phyloP scores from a whole-genome alignment of 345 rosid species.

The Salix exigua region DNA sequence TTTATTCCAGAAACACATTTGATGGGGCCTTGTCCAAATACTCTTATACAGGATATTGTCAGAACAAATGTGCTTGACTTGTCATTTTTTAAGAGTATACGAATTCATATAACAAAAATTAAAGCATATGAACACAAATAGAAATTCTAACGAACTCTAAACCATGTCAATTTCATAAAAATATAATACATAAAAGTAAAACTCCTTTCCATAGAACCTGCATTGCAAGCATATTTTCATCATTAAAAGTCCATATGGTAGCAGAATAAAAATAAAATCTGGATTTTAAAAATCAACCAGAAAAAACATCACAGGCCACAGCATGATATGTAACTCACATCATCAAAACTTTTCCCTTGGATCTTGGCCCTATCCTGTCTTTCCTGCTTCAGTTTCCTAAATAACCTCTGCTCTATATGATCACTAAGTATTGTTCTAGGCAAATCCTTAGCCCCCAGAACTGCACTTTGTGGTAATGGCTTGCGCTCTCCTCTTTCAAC shows the following conservation, averaged over 20 bases:
- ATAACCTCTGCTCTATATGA: conserved; percentile 86
- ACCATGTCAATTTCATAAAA: not conserved
- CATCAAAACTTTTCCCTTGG: conserved; percentile 76
- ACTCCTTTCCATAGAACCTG: not conserved
- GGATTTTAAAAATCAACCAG: conserved; percentile 1
- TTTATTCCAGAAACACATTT: too few species aligned
- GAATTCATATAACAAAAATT: not conserved
- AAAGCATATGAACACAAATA: not conserved
- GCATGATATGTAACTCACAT: conserved; percentile 45
- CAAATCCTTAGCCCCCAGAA: conserved; percentile 95
- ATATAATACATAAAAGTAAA: not conserved
- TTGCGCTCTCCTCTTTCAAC: conserved; percentile 84
- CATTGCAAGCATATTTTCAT: not conserved
- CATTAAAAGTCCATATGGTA: not conserved
- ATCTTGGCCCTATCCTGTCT: conserved; percentile 75
- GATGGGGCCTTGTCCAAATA: too few species aligned
- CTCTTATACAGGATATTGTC: too few species aligned
- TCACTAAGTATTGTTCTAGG: conserved; percentile 94
- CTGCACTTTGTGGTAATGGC: conserved; percentile 95
- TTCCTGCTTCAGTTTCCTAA: conserved; percentile 70
- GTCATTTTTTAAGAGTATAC: not conserved
- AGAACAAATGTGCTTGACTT: too few species aligned
- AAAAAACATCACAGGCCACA: not conserved
- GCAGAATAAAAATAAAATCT: not conserved
- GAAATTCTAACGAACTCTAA: not conserved